Base-by-base conservation (phyloP, 768 basidiomycete genomes). In the Pulveroboletus sp. region DNA sequence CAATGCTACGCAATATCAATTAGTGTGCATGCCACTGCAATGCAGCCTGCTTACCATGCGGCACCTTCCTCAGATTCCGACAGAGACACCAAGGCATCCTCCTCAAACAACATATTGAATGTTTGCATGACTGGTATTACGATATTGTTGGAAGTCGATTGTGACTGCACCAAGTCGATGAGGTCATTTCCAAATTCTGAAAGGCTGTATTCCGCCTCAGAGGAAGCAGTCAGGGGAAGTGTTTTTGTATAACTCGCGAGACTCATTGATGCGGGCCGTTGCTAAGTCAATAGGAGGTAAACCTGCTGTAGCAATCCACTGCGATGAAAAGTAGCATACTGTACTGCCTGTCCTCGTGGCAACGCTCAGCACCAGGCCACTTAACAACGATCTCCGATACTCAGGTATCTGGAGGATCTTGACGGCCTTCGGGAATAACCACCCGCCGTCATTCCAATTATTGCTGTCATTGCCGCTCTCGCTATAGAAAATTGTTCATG, bases 301-400 rank as follows among this genome's bases (percentile, higher is more conserved):
- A 49, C 53, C 31, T 32, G 44, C 47, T 24, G 46, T 49, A 43
- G 45, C 45, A 36, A 51, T 8, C 47, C 46, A 49, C 27, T 15
- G n/a, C 46, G 43, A 35, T 26, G 43, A 41, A 56, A 32, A 44
- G 17, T 8, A 40, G 70, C 87, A 69, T 62, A 95, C 94, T 6
- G 85, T 90, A 61, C 85, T 88, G 52, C 89, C 83, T 8, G 91
- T 91, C 68, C 82, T 86, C 65, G 88, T 89, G 32, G 85, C 87
- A 33, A 92, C 73, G 61, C 89, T 93, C 47, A 89, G 72, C 11
- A 93, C 75, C 7, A 95, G 63, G 11, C 92, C 92, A 9, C 73
- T 71, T 39, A 95, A 72, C 43, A 95, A 62, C 26, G 74, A 63
- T 47, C 69, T 68, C 37, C 89, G 78, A 65, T 88, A 93, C 42